phyloP scores from a whole-genome alignment of 139 green algal genomes.

The Spirogloea muscicola region DNA sequence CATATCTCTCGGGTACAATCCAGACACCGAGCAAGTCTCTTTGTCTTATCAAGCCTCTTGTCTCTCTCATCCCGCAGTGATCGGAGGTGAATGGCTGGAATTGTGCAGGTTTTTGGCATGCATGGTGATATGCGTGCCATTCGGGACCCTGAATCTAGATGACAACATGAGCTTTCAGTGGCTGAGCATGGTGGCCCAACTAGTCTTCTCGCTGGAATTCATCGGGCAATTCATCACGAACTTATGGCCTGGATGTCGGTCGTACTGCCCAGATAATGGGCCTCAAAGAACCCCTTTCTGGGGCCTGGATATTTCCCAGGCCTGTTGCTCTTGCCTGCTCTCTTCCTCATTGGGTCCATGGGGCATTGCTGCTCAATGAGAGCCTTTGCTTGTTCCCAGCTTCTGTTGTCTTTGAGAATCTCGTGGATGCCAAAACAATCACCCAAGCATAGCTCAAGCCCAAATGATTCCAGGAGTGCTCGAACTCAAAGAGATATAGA shows the following conservation, averaged over 20 bases:
- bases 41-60: not conserved
- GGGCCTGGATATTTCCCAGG: conserved; percentile 13
- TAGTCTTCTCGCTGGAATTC: conserved; percentile 25
- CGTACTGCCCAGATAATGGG: conserved; percentile 27
- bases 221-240: not conserved
- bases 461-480: too few relatives aligned
- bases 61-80: too few relatives aligned
- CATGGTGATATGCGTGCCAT: conserved; percentile 9
- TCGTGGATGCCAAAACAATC: too few relatives aligned
- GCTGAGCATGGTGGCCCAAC: conserved; percentile 3
- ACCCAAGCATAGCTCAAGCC: too few relatives aligned
- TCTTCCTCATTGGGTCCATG: too few relatives aligned
- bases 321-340: too few relatives aligned
- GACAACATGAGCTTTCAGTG: conserved; percentile 43
- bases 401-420: too few relatives aligned
- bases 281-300: conserved; percentile 9
- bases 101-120: not conserved
- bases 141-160: conserved; percentile 25
- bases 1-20: conserved; percentile 24
- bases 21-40: too few relatives aligned
- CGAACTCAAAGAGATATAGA: too few relatives aligned
- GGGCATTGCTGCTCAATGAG: too few relatives aligned
- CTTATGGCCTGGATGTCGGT: not conserved
- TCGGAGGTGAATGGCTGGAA: not conserved
- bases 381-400: too few relatives aligned